phyloP scores from a whole-genome alignment of 768 basidiomycete genomes.

The Russula abietina region DNA sequence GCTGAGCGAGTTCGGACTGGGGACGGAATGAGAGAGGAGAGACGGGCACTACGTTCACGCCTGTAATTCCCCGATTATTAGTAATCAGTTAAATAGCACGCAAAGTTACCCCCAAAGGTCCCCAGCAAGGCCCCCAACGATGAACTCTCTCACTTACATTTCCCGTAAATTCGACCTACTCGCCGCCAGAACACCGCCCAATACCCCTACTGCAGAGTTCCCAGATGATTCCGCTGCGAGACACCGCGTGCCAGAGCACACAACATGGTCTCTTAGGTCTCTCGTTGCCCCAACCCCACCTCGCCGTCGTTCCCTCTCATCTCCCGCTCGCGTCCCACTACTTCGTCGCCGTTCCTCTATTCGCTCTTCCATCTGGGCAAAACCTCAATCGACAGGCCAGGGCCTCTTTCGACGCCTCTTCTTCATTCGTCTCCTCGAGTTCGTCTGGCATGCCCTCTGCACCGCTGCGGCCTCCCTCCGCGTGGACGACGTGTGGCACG shows the following conservation, averaged over 20 bases:
- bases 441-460: conserved; percentile 65
- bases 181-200: conserved; percentile 54
- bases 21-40: not conserved
- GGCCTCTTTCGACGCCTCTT: conserved; percentile 45
- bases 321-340: conserved; percentile 20
- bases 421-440: conserved; percentile 62
- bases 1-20: conserved; percentile 35
- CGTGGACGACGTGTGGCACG: conserved; percentile 24
- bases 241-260: not conserved
- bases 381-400: conserved; percentile 24
- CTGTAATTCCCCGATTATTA: not conserved
- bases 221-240: not conserved
- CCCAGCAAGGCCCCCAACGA: conserved; percentile 28
- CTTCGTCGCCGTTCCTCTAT: conserved; percentile 11
- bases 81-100: not conserved
- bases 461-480: conserved; percentile 50
- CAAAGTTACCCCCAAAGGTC: not conserved
- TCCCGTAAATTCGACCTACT: conserved; percentile 79
- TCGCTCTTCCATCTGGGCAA: conserved; percentile 18
- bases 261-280: conserved; percentile 24
- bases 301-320: conserved; percentile 21
- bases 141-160: conserved; percentile 80
- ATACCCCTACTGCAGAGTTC: conserved; percentile 44
- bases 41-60: not conserved
- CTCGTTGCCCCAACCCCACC: conserved; percentile 24